Evolutionary conservation across 73 alveolate species (phyloP), one percentile per base, ranked within the genome.

Genomic region (Paramecium tetraurelia): DNA sequence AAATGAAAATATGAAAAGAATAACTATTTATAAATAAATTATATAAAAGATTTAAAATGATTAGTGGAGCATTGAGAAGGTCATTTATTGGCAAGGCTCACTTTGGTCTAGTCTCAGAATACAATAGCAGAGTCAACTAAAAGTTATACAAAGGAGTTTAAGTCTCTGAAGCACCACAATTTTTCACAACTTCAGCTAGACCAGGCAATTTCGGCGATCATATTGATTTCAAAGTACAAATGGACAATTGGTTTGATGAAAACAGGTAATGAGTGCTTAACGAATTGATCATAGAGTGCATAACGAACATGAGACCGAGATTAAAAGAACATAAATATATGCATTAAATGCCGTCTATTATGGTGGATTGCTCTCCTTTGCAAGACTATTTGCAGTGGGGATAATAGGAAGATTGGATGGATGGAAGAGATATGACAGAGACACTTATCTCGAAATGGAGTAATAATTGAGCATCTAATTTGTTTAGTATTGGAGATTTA

Each of bases 181-280:
- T 96, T 95, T 96, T 96, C 96, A 96, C 95, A 36, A 96, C 99
- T 53, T 94, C 98, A 18, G 92, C 98, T 0, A 93, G 97, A 85
- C 99, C 99, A 6, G 95, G 97, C 22, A 96, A 96, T 95, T 96
- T 96, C 94, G 97, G 97, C 27, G 99, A 96, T 95, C 97, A 94
- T 70, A 38, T 96, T 10, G 99, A 96, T 94, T 92, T 96, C 53
- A 96, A 96, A 92, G 96, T 96, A 71, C 93, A 96, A 94, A 96
- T 95, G 27, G 99, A 96, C 89, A 96, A 96, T 95, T 96, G 98
- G 98, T 96, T 96, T 92, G 99, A 96, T 70, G 99, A 96, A 89
- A 96, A 96, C 95, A 94, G 94, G 94, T 89, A 89, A 40, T 38
- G 24, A 46, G 71, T 12, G 69, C 20, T 18, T n/a, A n/a, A 53